Evolutionary conservation across 495 filamentous ascomycete species (phyloP), one percentile per base, ranked within the genome.

Genomic region (Tuber brumale): DNA sequence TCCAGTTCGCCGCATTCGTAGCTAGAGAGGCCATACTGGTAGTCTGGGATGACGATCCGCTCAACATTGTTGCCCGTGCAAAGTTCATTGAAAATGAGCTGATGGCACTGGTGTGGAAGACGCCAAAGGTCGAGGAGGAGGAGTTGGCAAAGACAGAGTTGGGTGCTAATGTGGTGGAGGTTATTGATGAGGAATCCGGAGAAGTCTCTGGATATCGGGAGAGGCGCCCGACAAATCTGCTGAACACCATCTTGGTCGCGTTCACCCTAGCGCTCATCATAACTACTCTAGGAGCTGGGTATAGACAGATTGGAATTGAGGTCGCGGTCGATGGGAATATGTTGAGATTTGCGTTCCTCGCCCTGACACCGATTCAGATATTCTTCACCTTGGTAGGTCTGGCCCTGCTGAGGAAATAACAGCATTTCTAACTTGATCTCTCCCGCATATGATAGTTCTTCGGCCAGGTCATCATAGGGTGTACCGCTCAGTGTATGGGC

Each of bases 1-100:
- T 91, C 82, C 91, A 93, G 81, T 93, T 92, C 71, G 92, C 91
- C 41, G 91, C 91, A 72, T 93, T 93, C 79, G 87, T 93, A 57
- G 91, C 90, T 5, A 88, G 88, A 27, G 90, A 91, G 71, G 86
- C 87, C 6, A 82, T 93, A 27, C 83, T 93, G 3, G 86, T 93
- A 0, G 91, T 93, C 8, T 93, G 91, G 91, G 91, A 93, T 72
- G 91, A 93, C 75, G 91, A 93, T 71, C 88, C 92, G 0, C 84
- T 90, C 57, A 89, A 93, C 77, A 84, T 93, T 41, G 87, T 93
- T 23, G 78, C 86, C 72, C 85, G 91, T 72, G 91, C 91, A 18
- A 88, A 89, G 81, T 85, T 85, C 23, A 93, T 93, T 81, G 91
- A 93, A 84, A 87, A 87, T 37, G 91, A 92, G 81, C 85, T 93